Evolutionary conservation across 345 rosid species (phyloP).

Genomic region (Arabidopsis suecica): DNA sequence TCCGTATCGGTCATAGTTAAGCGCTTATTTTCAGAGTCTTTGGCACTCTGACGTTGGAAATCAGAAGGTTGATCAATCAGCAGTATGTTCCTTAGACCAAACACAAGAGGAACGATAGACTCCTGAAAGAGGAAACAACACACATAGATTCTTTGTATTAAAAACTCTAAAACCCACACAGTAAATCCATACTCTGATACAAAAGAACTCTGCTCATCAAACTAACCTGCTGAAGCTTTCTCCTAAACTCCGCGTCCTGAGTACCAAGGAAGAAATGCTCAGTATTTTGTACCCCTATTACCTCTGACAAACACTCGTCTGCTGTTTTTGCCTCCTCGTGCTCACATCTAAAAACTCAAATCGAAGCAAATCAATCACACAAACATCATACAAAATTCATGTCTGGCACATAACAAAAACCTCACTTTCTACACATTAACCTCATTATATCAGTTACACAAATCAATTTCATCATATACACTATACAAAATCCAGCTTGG

Average conservation of each 20-base stretch:
- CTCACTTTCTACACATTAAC: constrained; percentile 4
- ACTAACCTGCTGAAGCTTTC: constrained; percentile 70
- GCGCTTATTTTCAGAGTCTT: constrained; percentile 65
- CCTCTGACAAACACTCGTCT: constrained; percentile 68
- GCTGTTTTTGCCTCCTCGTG: constrained; percentile 71
- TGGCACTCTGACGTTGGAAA: constrained; percentile 66
- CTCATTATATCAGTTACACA: not conserved
- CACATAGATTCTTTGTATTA: not conserved
- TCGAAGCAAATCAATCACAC: constrained; percentile 21
- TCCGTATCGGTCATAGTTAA: constrained; percentile 60
- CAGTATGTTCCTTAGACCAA: constrained; percentile 72
- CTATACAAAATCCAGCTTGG: not conserved
- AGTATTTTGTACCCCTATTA: constrained; percentile 62
- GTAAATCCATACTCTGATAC: constrained; percentile 3
- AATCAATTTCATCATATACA: not conserved
- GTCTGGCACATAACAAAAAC: not conserved
- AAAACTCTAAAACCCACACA: not conserved
- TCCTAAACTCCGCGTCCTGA: constrained; percentile 76
- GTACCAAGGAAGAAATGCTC: constrained; percentile 91
- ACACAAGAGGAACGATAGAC: constrained; percentile 79
- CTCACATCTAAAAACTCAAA: constrained; percentile 62
- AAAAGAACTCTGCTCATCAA: constrained; percentile 2
- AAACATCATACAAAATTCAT: not conserved
- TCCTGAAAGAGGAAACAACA: constrained; percentile 53
- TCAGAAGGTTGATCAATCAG: constrained; percentile 82